phyloP scores from a whole-genome alignment of 371 early-diverging fungal species.

The Mucor sp. region DNA sequence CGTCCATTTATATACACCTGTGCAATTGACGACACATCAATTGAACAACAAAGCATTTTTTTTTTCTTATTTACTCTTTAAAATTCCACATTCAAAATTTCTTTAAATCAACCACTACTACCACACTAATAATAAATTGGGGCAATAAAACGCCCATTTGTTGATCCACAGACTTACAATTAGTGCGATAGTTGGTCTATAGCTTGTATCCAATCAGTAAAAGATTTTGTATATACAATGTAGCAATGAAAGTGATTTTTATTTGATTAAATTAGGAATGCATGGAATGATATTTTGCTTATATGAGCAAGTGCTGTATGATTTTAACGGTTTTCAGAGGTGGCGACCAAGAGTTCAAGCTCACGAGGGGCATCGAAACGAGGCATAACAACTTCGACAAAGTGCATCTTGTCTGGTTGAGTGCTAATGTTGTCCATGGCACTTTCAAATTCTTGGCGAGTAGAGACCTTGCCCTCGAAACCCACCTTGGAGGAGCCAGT shows the following conservation, averaged over 20 bases:
- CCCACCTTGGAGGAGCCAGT: constrained; percentile 22
- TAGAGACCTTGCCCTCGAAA: constrained; percentile 25
- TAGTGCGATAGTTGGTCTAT: no score
- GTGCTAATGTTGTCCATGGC: constrained; percentile 24
- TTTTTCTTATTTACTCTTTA: not conserved
- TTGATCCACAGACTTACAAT: no score
- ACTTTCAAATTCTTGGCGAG: constrained; percentile 34
- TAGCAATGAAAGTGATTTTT: not conserved
- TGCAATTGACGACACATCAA: not conserved
- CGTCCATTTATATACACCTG: not conserved
- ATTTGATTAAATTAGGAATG: not conserved
- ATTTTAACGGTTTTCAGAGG: constrained; percentile 27
- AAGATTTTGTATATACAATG: no score
- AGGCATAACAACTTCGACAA: constrained; percentile 43
- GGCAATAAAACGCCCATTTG: no score
- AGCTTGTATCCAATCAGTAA: no score
- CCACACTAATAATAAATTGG: not conserved
- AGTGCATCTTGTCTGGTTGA: constrained; percentile 34
- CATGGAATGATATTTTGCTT: not conserved
- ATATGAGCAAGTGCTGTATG: no score
- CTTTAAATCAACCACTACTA: not conserved
- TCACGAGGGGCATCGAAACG: constrained; percentile 40
- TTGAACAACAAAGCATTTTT: not conserved
- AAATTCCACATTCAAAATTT: not conserved
- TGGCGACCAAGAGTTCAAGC: constrained; percentile 23